A percentile compares a stretch with the other conserved stretches of the same genome.
Evolutionary conservation across 2,329 filamentous ascomycete species (phyloP).

Genomic region (Tolypocladium tropicale): DNA sequence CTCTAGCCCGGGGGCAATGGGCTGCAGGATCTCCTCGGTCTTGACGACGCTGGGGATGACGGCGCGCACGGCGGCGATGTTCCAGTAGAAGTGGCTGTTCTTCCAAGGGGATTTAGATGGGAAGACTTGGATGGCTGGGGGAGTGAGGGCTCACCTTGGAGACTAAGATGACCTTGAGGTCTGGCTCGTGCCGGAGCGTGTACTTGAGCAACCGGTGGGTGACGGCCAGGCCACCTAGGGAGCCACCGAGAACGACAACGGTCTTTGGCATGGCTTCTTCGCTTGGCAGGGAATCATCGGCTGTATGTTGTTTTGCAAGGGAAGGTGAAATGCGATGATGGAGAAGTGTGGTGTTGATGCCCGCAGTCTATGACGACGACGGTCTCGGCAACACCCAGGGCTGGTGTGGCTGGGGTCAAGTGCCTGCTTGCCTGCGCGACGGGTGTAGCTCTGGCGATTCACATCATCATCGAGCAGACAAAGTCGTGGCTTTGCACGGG

Average conservation of each 20-base stretch:
- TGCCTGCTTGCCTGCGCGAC: neutral
- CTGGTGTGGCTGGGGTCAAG: neutral
- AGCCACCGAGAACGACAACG: conserved; percentile 43
- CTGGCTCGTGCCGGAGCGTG: conserved; percentile 29
- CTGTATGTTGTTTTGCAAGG: neutral
- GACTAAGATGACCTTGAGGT: conserved; percentile 44
- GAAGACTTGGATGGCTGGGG: rapidly evolving
- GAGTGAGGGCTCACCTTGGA: conserved; percentile 33
- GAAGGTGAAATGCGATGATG: neutral
- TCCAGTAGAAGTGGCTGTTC: conserved; percentile 51
- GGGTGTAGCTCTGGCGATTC: neutral
- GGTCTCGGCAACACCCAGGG: neutral
- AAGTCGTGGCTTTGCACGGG: neutral
- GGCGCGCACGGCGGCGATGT: conserved; percentile 44
- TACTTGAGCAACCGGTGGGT: conserved; percentile 46
- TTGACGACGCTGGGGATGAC: conserved; percentile 39
- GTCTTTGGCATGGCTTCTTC: conserved; percentile 34
- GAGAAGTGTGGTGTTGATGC: neutral
- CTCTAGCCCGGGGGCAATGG: conserved; percentile 37
- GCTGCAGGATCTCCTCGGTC: conserved; percentile 38
- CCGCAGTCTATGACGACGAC: neutral
- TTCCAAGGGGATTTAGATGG: conserved; percentile 12
- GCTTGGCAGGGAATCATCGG: neutral
- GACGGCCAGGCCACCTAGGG: conserved; percentile 41
- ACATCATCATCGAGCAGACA: neutral